Evolutionary conservation across 345 rosid genomes (phyloP).

Genomic region (Limnanthes douglasii): DNA sequence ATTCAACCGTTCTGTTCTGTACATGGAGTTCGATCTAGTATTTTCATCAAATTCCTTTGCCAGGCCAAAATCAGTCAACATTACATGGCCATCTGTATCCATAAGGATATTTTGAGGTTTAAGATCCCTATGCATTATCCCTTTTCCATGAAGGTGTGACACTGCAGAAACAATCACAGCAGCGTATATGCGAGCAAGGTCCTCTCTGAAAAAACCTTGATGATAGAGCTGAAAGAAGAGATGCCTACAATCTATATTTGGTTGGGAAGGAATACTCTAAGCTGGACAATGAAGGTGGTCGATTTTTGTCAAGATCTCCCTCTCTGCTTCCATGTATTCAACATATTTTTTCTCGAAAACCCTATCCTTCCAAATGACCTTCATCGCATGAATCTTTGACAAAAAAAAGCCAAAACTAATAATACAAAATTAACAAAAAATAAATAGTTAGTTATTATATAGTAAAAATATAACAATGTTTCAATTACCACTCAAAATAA

Average conservation of each 20-base stretch:
- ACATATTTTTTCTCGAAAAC: conserved; percentile 88
- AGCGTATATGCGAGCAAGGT: conserved; percentile 74
- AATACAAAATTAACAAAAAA: too few relatives aligned
- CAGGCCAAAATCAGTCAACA: conserved; percentile 85
- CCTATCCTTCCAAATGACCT: conserved; percentile 93
- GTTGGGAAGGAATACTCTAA: conserved; percentile 85
- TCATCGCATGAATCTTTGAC: conserved; percentile 84
- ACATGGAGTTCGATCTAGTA: conserved; percentile 77
- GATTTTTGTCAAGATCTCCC: conserved; percentile 66
- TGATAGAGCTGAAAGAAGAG: conserved; percentile 91
- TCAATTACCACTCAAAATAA: too few relatives aligned
- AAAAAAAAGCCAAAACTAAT: too few relatives aligned
- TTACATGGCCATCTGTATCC: conserved; percentile 86
- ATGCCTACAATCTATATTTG: conserved; percentile 83
- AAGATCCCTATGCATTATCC: conserved; percentile 96
- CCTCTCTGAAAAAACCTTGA: conserved; percentile 98
- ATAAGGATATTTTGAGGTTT: conserved; percentile 89
- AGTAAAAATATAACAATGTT: too few relatives aligned
- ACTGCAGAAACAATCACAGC: conserved; percentile 92
- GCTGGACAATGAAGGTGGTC: conserved; percentile 91
- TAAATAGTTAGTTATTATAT: too few relatives aligned
- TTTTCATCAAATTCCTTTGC: conserved; percentile 82
- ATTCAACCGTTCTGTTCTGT: conserved; percentile 87
- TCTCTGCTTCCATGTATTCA: conserved; percentile 93
- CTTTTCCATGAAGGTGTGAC: conserved; percentile 83